These are phyloP conservation scores for Pueraria montana DNA, from an alignment of 306 rosid genomes.

Conservation along the genomic window DNA sequence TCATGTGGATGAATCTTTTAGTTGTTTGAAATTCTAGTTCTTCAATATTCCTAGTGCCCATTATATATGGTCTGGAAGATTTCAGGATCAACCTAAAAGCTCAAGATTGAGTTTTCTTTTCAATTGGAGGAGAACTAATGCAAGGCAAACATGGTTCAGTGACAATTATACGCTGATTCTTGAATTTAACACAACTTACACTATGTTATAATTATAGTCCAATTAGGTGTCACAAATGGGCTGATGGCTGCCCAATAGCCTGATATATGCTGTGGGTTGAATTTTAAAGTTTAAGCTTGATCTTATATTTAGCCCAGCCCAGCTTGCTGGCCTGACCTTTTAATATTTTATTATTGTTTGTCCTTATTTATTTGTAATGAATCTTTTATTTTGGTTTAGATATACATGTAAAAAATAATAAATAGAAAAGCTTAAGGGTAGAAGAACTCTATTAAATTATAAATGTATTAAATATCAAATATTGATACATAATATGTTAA, in stretches of 20 bases:
- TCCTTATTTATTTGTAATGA: not conserved
- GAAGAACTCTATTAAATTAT: not conserved
- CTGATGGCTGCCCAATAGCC: not conserved
- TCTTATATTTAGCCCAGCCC: not conserved
- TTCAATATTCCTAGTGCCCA: not conserved
- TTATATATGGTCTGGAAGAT: conserved; percentile 9
- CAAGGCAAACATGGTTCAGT: not conserved
- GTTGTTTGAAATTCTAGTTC: not conserved
- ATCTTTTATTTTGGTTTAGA: not conserved
- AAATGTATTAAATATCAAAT: not conserved
- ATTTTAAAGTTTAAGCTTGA: not conserved
- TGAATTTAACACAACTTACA: not conserved
- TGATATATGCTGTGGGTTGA: not conserved
- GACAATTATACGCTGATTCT: not conserved
- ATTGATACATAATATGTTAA: not conserved
- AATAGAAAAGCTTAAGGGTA: not conserved
- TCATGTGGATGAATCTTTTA: not conserved
- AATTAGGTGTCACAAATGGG: not conserved
- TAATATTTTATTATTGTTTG: not conserved
- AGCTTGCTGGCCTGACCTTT: not conserved
- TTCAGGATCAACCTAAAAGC: conserved; percentile 8
- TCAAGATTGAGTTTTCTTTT: conserved; percentile 10
- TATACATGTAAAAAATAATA: not conserved
- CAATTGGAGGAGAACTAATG: conserved; percentile 17
- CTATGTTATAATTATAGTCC: conserved; percentile 1